Percentiles rank a stretch among this genome's conserved stretches.
Conservation (phyloP, 129 eudicot species). For the Kitagawia praeruptora region DNA sequence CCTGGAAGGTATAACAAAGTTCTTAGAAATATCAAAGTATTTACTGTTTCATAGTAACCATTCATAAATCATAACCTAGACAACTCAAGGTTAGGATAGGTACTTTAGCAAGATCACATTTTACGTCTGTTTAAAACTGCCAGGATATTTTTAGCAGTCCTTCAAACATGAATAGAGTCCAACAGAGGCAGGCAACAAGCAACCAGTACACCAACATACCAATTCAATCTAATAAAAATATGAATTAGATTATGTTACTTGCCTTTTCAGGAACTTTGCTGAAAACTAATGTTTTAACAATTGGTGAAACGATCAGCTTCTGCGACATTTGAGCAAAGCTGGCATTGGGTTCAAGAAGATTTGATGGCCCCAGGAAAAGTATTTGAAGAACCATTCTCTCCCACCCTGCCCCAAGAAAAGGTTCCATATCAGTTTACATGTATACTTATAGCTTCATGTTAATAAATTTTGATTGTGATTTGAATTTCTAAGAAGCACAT, state of each 20-base stretch:
- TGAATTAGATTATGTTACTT: constrained; percentile 13
- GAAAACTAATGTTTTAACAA: constrained; percentile 91
- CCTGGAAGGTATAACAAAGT: constrained; percentile 34
- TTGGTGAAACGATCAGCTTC: constrained; percentile 92
- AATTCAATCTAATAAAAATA: background rate
- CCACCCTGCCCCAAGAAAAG: constrained; percentile 61
- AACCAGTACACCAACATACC: background rate
- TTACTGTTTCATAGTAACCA: background rate
- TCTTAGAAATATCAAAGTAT: background rate
- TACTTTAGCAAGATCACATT: background rate
- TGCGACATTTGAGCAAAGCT: constrained; percentile 96
- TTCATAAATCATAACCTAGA: background rate
- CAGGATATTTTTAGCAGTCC: background rate
- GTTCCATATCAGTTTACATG: background rate
- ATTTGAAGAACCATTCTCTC: constrained; percentile 99
- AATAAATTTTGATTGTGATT: background rate
- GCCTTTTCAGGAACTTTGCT: constrained; percentile 99
- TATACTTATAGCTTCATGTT: background rate
- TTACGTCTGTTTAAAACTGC: background rate
- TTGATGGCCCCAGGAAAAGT: constrained; percentile 92
- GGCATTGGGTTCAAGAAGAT: constrained; percentile 87
- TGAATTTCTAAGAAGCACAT: background rate
- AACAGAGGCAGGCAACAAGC: background rate
- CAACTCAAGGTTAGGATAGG: background rate
- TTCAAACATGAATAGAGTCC: background rate